phyloP scores from a whole-genome alignment of 2,329 filamentous ascomycete genomes.

The Coleophoma eucalyptorum region DNA sequence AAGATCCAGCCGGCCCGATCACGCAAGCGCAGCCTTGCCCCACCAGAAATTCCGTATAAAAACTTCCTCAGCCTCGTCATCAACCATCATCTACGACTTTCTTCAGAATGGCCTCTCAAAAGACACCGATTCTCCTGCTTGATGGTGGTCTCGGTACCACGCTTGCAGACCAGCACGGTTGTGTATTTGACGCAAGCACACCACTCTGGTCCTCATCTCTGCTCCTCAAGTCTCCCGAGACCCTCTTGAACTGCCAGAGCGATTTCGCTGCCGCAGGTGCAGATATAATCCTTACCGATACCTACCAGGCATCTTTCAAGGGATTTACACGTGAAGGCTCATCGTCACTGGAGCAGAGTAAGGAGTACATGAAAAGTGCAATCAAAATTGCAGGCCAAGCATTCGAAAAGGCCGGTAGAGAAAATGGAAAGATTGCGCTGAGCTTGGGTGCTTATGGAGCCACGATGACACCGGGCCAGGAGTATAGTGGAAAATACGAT shows the following conservation, averaged over 20 bases:
- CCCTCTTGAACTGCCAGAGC: constrained; percentile 12
- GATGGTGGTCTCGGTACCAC: constrained; percentile 67
- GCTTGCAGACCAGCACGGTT: constrained; percentile 52
- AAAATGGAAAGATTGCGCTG: constrained; percentile 42
- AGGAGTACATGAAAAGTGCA: constrained; percentile 36
- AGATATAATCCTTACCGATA: constrained; percentile 63
- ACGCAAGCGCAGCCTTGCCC: not conserved
- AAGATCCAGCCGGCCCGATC: not conserved
- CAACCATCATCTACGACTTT: not conserved
- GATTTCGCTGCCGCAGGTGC: constrained; percentile 44
- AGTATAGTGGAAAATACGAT: constrained; percentile 62
- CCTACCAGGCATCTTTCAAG: constrained; percentile 58
- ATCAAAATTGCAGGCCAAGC: constrained; percentile 32
- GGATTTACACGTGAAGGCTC: constrained; percentile 39
- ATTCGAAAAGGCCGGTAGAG: constrained; percentile 26
- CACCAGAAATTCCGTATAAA: not conserved
- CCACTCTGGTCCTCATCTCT: constrained; percentile 68
- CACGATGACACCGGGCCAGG: constrained; percentile 60
- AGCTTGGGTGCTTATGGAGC: constrained; percentile 66
- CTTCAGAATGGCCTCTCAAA: not conserved
- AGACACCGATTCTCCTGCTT: constrained; percentile 40
- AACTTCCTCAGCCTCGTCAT: not conserved
- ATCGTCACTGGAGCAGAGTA: constrained; percentile 29
- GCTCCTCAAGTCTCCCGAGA: constrained; percentile 42
- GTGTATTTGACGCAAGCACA: constrained; percentile 46